These are phyloP conservation scores for Carex cristatella DNA, from an alignment of 176 grass and related monocot genomes.

Conservation along the genomic window DNA sequence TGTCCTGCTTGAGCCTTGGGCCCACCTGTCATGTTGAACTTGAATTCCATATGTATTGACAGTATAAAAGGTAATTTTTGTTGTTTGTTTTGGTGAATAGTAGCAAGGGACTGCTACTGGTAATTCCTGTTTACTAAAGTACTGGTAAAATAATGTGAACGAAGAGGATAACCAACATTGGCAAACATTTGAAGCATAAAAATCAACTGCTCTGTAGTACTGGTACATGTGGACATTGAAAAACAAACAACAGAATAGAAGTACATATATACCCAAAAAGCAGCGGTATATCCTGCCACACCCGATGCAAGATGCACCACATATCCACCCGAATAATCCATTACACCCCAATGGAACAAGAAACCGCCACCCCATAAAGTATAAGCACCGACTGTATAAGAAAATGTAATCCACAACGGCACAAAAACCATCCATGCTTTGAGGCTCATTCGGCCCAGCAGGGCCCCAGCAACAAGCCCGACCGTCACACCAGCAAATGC, in stretches of 20 bases:
- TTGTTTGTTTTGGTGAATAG: background rate
- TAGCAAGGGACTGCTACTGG: background rate
- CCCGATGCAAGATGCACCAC: conserved; percentile 24
- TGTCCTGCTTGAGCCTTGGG: conserved; percentile 24
- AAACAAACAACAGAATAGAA: background rate
- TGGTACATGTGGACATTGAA: background rate
- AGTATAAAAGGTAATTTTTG: background rate
- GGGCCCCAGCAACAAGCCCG: conserved; percentile 16
- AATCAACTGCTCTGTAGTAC: background rate
- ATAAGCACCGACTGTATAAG: conserved; percentile 30
- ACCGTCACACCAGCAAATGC: conserved; percentile 26
- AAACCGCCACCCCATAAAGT: conserved; percentile 35
- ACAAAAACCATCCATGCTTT: conserved; percentile 17
- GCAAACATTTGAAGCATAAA: background rate
- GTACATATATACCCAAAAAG: conserved; percentile 24
- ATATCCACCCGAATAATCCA: conserved; percentile 27
- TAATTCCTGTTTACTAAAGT: background rate
- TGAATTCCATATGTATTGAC: background rate
- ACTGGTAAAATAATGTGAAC: background rate
- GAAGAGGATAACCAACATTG: background rate
- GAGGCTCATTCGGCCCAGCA: conserved; percentile 24
- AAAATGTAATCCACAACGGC: conserved; percentile 25
- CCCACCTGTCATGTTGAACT: conserved; percentile 30
- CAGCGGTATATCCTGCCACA: conserved; percentile 25
- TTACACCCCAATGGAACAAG: conserved; percentile 35